Percentiles rank a stretch among this genome's conserved stretches.
phyloP scores from a whole-genome alignment of 495 filamentous ascomycete species.

The Pseudotulostoma volvatum region DNA sequence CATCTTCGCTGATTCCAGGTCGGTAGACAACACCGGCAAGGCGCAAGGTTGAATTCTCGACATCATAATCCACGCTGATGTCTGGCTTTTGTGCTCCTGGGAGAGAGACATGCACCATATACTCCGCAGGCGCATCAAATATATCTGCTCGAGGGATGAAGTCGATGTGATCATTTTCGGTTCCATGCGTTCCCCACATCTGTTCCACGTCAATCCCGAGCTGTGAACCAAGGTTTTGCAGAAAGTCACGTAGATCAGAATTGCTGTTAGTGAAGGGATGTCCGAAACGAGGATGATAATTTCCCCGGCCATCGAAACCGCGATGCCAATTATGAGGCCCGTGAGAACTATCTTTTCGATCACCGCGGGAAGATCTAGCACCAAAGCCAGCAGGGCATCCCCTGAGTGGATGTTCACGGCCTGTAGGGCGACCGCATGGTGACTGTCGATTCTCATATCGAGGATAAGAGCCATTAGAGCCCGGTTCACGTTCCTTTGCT shows the following conservation, averaged over 20 bases:
- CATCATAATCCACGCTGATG: constrained; percentile 58
- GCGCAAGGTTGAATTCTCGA: constrained; percentile 43
- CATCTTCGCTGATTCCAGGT: constrained; percentile 48
- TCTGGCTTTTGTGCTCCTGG: constrained; percentile 67
- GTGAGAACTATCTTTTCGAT: not conserved
- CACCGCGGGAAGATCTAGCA: no score
- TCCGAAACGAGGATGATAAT: not conserved
- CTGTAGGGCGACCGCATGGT: not conserved
- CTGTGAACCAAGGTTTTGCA: constrained; percentile 20
- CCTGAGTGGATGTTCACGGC: not conserved
- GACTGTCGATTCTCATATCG: not conserved
- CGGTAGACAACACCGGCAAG: constrained; percentile 57
- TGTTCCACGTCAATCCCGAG: constrained; percentile 15
- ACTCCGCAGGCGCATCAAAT: constrained; percentile 48
- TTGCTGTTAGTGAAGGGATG: not conserved
- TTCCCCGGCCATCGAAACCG: constrained; percentile 6
- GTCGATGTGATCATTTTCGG: constrained; percentile 18
- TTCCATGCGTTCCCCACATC: constrained; percentile 6
- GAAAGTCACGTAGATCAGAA: constrained; percentile 8
- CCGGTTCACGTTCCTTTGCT: not conserved
- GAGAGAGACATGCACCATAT: constrained; percentile 53
- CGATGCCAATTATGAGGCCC: constrained; percentile 20
- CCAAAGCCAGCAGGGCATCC: not conserved
- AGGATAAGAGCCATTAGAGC: not conserved
- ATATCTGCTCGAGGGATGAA: constrained; percentile 55